These are phyloP conservation scores for Chlorella sp. DNA, from an alignment of 139 green algal species.

Conservation along the genomic window DNA sequence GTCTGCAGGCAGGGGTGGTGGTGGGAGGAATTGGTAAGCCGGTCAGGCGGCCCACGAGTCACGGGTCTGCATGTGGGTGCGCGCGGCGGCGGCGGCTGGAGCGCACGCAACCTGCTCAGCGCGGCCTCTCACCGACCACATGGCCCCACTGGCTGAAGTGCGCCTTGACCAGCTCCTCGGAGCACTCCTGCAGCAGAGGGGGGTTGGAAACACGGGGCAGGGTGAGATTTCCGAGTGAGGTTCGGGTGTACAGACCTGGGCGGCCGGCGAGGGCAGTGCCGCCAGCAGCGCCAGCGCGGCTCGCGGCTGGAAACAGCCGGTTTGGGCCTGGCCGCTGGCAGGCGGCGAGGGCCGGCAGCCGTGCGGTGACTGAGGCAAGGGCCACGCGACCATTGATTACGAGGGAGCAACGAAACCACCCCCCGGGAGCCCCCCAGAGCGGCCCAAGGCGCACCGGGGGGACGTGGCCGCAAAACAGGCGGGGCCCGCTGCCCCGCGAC, in stretches of 20 bases:
- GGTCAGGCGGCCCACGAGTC: background rate
- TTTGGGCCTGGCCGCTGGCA: background rate
- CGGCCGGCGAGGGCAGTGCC: background rate
- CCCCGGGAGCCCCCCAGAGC: background rate
- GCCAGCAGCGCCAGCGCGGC: background rate
- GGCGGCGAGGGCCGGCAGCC: too few relatives aligned
- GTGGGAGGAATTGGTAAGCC: background rate
- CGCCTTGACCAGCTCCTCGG: slow-evolving; percentile 43
- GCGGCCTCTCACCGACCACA: slow-evolving; percentile 19
- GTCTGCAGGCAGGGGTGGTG: slow-evolving; percentile 1
- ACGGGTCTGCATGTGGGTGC: background rate
- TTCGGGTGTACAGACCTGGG: too few relatives aligned
- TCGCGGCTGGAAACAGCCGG: background rate
- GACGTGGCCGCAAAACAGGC: slow-evolving; percentile 52
- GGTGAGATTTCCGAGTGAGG: background rate
- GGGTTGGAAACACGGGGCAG: background rate
- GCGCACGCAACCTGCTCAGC: background rate
- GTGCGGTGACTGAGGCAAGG: background rate
- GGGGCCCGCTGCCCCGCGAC: slow-evolving; percentile 28
- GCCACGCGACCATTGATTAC: background rate
- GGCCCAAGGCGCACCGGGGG: slow-evolving; percentile 15
- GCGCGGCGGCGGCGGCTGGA: background rate
- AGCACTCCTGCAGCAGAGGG: slow-evolving; percentile 24
- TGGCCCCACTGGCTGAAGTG: slow-evolving; percentile 52
- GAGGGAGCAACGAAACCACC: background rate